These are phyloP conservation scores for Aspergillus floridensis DNA, from an alignment of 2,329 filamentous ascomycete species.

Conservation along the genomic window DNA sequence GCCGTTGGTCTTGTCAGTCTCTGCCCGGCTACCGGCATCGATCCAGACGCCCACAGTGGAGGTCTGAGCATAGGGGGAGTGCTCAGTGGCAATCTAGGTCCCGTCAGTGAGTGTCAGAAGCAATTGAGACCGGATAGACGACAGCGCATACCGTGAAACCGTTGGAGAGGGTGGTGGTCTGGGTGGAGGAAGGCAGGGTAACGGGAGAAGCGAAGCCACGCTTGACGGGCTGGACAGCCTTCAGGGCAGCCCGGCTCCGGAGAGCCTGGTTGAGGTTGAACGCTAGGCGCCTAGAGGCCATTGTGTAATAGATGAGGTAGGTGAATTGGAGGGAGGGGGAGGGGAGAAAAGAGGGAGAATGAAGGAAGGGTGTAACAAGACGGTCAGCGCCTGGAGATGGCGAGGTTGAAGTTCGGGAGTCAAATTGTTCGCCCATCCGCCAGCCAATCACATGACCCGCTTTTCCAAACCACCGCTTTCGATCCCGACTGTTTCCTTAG, in stretches of 20 bases:
- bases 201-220: constrained; percentile 90
- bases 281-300: constrained; percentile 97
- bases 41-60: constrained; percentile 99
- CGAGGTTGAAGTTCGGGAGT: constrained; percentile 45
- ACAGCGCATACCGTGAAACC: constrained; percentile 75
- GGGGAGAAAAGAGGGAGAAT: constrained; percentile 53
- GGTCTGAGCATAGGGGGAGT: constrained; percentile 97
- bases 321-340: constrained; percentile 44
- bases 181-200: constrained; percentile 69
- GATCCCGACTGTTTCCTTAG: constrained; percentile 36
- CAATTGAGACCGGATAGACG: constrained; percentile 15
- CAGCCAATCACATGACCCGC: constrained; percentile 46
- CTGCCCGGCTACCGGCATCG: constrained; percentile 94
- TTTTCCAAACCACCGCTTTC: constrained; percentile 38
- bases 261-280: constrained; percentile 88
- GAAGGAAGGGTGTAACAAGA: constrained; percentile 33
- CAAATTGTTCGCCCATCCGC: constrained; percentile 44
- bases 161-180: constrained; percentile 95
- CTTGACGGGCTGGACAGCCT: constrained; percentile 71
- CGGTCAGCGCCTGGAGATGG: constrained; percentile 32
- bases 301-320: constrained; percentile 48
- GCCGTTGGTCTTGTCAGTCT: constrained; percentile 98
- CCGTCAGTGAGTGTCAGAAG: constrained; percentile 30
- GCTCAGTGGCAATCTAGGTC: constrained; percentile 86
- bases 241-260: constrained; percentile 81